A percentile compares a stretch with the other conserved stretches of the same genome.
Evolutionary conservation across 1,139 yeast genomes (phyloP).

Genomic region (Nakaseomyces kungkrabaensis): DNA sequence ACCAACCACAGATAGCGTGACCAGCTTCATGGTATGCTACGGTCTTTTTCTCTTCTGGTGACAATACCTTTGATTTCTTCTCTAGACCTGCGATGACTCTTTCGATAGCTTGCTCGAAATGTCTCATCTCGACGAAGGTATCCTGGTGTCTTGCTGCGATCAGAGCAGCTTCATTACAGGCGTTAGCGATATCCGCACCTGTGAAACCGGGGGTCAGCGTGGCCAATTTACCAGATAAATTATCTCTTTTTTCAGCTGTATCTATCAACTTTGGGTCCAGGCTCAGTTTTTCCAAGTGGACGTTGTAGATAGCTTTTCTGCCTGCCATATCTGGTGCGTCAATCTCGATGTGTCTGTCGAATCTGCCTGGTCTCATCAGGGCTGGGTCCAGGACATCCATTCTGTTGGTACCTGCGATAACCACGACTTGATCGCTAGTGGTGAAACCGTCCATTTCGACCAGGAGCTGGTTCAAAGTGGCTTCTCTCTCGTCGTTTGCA

Average conservation of each 20-base stretch:
- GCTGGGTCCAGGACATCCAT: slow-evolving; percentile 73
- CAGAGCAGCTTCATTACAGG: slow-evolving; percentile 75
- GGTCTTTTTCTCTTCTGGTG: slow-evolving; percentile 61
- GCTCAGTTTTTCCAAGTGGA: slow-evolving; percentile 53
- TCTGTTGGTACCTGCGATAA: slow-evolving; percentile 74
- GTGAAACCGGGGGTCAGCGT: slow-evolving; percentile 79
- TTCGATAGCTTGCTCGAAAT: slow-evolving; percentile 74
- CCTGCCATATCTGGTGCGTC: slow-evolving; percentile 75
- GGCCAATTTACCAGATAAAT: slow-evolving; percentile 60
- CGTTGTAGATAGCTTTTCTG: slow-evolving; percentile 63
- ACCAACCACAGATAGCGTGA: slow-evolving; percentile 77
- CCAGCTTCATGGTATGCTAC: slow-evolving; percentile 84
- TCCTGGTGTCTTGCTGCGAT: slow-evolving; percentile 68
- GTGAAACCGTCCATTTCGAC: slow-evolving; percentile 85
- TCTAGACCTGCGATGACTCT: slow-evolving; percentile 76
- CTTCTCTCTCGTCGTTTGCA: slow-evolving; percentile 70
- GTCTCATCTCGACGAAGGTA: slow-evolving; percentile 43
- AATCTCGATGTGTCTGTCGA: slow-evolving; percentile 65
- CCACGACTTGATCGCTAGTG: slow-evolving; percentile 65
- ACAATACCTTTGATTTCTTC: slow-evolving; percentile 56
- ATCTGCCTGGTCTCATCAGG: slow-evolving; percentile 73
- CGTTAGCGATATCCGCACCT: slow-evolving; percentile 80
- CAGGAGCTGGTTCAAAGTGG: slow-evolving; percentile 65
- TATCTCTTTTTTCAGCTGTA: slow-evolving; percentile 39
- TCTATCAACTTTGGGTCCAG: slow-evolving; percentile 24